phyloP scores from a whole-genome alignment of 139 green algal genomes.

The Chlamydomonas applanata region DNA sequence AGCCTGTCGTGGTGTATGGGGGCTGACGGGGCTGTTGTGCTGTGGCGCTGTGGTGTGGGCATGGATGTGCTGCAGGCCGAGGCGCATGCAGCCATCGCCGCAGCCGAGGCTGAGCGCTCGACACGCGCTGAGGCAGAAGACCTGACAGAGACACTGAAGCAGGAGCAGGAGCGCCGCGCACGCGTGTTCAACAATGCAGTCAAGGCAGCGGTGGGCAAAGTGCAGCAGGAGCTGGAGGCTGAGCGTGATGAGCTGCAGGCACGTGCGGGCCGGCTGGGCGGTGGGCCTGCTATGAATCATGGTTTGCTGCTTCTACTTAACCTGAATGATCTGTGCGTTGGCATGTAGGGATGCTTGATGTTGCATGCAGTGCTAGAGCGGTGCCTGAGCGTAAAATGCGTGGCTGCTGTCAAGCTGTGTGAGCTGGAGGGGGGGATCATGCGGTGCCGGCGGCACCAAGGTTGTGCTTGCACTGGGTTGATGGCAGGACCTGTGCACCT shows the following conservation, averaged over 20 bases:
- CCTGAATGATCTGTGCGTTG: neutral
- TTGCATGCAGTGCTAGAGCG: too few species aligned
- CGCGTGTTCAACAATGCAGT: constrained; percentile 61
- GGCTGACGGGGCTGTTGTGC: too few species aligned
- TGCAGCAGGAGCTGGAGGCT: constrained; percentile 48
- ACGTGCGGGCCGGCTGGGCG: neutral
- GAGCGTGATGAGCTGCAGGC: constrained; percentile 50
- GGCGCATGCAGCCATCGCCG: constrained; percentile 40
- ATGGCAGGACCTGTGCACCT: too few species aligned
- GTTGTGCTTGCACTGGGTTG: too few species aligned
- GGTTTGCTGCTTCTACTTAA: neutral
- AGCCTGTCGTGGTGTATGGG: too few species aligned
- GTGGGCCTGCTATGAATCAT: neutral
- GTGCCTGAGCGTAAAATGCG: too few species aligned
- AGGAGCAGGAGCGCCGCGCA: constrained; percentile 44
- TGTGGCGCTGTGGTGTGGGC: too few species aligned
- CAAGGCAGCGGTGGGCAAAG: constrained; percentile 36
- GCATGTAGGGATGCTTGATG: neutral
- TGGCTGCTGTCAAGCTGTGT: too few species aligned
- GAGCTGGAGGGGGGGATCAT: too few species aligned
- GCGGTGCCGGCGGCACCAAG: too few species aligned
- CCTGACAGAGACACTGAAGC: constrained; percentile 33
- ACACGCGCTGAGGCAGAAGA: constrained; percentile 44
- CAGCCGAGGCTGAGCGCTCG: constrained; percentile 43
- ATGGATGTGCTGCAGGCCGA: too few species aligned